Evolutionary conservation across 345 rosid species (phyloP), one percentile per base, ranked within the genome.

Genomic region (Raphanus sativus): DNA sequence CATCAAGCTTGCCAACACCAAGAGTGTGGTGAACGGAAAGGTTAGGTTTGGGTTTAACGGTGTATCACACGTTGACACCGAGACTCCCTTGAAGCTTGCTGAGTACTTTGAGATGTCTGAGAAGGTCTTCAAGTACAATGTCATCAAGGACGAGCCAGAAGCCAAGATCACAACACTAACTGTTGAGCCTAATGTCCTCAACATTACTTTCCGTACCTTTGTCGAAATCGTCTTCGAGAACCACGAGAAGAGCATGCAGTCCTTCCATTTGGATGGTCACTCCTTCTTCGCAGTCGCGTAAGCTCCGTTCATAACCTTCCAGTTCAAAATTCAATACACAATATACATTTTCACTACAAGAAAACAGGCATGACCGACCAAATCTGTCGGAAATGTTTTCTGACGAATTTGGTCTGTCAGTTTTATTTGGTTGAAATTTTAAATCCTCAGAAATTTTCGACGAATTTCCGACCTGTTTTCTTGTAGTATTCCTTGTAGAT

Each of bases 221-320:
- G 78, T 91, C 4, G 98, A 91, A 81, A 61, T 93, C 62, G 77
- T 93, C 83, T 82, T 93, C 30, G 97, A 93, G 86, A 93, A 93
- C 81, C 88, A 34, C 17, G 95, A 88, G 83, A 88, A 79, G 42
- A 86, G 80, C 84, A 74, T 93, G 40, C 95, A 91, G 17, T 87
- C 97, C 0, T 91, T 76, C 82, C 83, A 88, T 68, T 76, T 91
- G 75, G 88, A 85, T 28, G 98, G 98, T 0, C 79, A 88, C 78
- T 86, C 98, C 1, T 93, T 93, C 91, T 93, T 93, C 66, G 81
- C 87, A 0, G 95, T 89, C 2, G 98, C 80, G 91, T 91, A 87
- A 88, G 91, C 75, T 1, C 32, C 26, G 0, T 13, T 45, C 29
- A 7, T 11, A 25, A 25, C n/a, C 34, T 40, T 60, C 16, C 5